Evolutionary conservation across 805 yeast species (phyloP).

Genomic region (Peterozyma xylosa): DNA sequence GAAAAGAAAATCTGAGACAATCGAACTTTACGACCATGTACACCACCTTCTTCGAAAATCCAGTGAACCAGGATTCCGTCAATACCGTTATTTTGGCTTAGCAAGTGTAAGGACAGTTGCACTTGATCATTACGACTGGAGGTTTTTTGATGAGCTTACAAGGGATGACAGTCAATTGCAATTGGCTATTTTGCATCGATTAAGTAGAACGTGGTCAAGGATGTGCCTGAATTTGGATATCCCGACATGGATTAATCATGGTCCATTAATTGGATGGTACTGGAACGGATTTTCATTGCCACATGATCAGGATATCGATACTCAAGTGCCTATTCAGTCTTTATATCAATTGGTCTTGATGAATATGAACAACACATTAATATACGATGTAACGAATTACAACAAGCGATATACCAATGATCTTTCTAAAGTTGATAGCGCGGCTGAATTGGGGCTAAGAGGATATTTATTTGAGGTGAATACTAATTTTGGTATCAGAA

Average conservation of each 20-base stretch:
- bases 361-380: conserved; percentile 38
- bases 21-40: too few species aligned
- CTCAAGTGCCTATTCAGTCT: conserved; percentile 44
- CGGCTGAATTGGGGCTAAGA: conserved; percentile 19
- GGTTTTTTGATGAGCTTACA: conserved; percentile 1
- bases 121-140: conserved; percentile 2
- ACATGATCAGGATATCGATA: conserved; percentile 59
- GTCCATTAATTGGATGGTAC: conserved; percentile 50
- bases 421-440: conserved; percentile 11
- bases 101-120: background rate
- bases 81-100: conserved; percentile 1
- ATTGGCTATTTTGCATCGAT: conserved; percentile 26
- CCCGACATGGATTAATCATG: conserved; percentile 54
- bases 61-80: background rate
- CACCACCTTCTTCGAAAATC: too few species aligned
- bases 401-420: conserved; percentile 2
- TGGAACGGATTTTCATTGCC: conserved; percentile 52
- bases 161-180: background rate
- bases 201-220: conserved; percentile 38
- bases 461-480: conserved; percentile 23
- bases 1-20: too few species aligned
- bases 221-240: conserved; percentile 35
- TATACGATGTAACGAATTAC: conserved; percentile 28
- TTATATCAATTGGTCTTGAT: conserved; percentile 32
- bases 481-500: conserved; percentile 25